Conservation (phyloP, 2,329 filamentous ascomycete species). For the Alternaria burnsii region DNA sequence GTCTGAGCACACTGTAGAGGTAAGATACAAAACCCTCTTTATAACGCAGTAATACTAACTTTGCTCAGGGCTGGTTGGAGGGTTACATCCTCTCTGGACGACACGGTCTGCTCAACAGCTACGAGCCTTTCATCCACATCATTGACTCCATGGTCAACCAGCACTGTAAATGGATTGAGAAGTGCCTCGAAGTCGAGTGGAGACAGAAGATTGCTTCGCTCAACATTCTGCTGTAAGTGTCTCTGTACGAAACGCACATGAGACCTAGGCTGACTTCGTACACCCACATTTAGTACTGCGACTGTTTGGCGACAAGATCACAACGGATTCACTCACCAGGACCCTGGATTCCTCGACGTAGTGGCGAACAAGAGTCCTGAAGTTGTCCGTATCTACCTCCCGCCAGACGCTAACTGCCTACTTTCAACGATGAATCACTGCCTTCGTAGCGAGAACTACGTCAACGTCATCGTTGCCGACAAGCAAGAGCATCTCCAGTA, state of each 20-base stretch:
- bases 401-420: conserved; percentile 80
- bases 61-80: conserved; percentile 69
- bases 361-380: conserved; percentile 82
- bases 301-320: conserved; percentile 86
- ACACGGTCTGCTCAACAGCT: conserved; percentile 80
- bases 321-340: conserved; percentile 84
- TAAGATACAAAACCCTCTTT: conserved; percentile 10
- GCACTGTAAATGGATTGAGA: conserved; percentile 87
- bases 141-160: conserved; percentile 89
- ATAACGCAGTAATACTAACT: conserved; percentile 14
- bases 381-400: conserved; percentile 81
- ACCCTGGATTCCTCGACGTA: conserved; percentile 79
- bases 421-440: conserved; percentile 81
- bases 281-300: conserved; percentile 58
- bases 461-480: conserved; percentile 82
- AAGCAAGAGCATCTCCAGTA: conserved; percentile 83
- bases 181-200: conserved; percentile 82
- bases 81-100: conserved; percentile 79
- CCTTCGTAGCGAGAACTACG: conserved; percentile 76
- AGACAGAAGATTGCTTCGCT: conserved; percentile 75
- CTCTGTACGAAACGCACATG: too few relatives aligned
- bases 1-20: conserved; percentile 81
- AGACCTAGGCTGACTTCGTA: too few relatives aligned
- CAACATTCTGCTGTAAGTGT: conserved; percentile 71
- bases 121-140: conserved; percentile 84